These are phyloP conservation scores for grape (Vitis vinifera) DNA, from an alignment of 164 flowering plant species.

Conservation along the genomic window ASM3070453v1 NC_081813.1:2643001-2643500, in stretches of 20 bases:
- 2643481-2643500: no score
- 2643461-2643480: no score
- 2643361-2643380: slow-evolving; percentile 33
- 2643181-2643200: slow-evolving; percentile 5
- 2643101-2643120: slow-evolving; percentile 13
- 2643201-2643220: slow-evolving; percentile 27
- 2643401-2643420: slow-evolving; percentile 15
- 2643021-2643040: no score
- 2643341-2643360: slow-evolving; percentile 25
- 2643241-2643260: slow-evolving; percentile 35
- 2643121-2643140: slow-evolving; percentile 60
- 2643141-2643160: slow-evolving; percentile 46
- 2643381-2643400: slow-evolving; percentile 32
- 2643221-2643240: slow-evolving; percentile 25
- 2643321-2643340: slow-evolving; percentile 36
- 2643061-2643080: not conserved
- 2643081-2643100: slow-evolving; percentile 26
- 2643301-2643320: slow-evolving; percentile 41
- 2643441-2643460: no score
- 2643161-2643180: slow-evolving; percentile 33
- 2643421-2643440: not conserved
- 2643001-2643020: no score
- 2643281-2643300: slow-evolving; percentile 27
- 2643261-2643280: slow-evolving; percentile 37
- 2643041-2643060: not conserved